Conservation (phyloP, 2,329 filamentous ascomycete genomes). For the Epichloe aotearoae region DNA sequence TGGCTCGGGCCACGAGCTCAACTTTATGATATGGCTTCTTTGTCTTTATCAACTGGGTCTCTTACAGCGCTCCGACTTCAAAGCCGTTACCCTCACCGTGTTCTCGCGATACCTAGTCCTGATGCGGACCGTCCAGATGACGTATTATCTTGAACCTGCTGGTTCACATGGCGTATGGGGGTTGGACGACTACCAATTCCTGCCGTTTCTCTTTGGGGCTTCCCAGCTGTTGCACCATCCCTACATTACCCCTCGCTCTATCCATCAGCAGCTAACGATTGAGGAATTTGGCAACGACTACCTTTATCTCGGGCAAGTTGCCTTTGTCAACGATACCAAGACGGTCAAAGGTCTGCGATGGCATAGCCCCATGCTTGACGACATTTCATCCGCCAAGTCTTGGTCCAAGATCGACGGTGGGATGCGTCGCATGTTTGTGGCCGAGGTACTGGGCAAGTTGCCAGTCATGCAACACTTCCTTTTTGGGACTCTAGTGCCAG, state of each 20-base stretch:
- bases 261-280: constrained; percentile 77
- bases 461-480: constrained; percentile 98
- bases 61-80: constrained; percentile 54
- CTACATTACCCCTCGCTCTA: constrained; percentile 64
- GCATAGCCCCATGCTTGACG: constrained; percentile 97
- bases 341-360: constrained; percentile 87
- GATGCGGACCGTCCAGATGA: constrained; percentile 78
- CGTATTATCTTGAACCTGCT: constrained; percentile 93
- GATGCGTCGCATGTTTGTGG: constrained; percentile 94
- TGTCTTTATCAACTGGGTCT: constrained; percentile 71
- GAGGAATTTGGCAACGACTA: constrained; percentile 78
- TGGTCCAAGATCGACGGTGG: constrained; percentile 90
- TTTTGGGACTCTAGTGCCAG: constrained; percentile 83
- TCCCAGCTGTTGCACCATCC: constrained; percentile 77
- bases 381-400: constrained; percentile 79
- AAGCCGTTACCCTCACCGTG: constrained; percentile 58
- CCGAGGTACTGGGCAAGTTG: constrained; percentile 82
- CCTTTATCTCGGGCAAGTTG: constrained; percentile 83
- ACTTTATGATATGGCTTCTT: constrained; percentile 94
- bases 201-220: constrained; percentile 90
- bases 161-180: constrained; percentile 98
- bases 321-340: constrained; percentile 92
- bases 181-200: constrained; percentile 91
- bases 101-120: constrained; percentile 73
- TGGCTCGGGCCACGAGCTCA: constrained; percentile 91